Percentiles rank a stretch among this genome's conserved stretches.
Conservation (phyloP, 768 basidiomycete genomes). For the Lepiota venenata region DNA sequence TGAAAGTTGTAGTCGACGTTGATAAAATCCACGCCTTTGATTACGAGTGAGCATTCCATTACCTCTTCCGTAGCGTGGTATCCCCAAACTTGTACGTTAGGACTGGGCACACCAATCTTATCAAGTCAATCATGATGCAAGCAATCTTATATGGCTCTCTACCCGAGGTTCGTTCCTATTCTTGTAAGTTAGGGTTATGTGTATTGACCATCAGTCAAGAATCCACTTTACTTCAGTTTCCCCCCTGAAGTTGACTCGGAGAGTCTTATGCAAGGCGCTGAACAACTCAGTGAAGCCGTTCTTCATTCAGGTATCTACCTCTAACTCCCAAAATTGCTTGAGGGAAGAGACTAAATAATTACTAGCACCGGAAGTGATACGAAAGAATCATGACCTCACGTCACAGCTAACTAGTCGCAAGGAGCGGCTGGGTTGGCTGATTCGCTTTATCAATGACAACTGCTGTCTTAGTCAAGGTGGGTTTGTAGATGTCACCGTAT, state of each 20-base stretch:
- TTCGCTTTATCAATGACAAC: conserved; percentile 89
- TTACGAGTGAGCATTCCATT: conserved; percentile 48
- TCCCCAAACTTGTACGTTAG: conserved; percentile 25
- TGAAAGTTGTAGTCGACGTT: conserved; percentile 60
- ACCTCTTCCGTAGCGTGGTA: conserved; percentile 2
- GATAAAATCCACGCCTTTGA: conserved; percentile 61
- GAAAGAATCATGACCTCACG: conserved; percentile 75
- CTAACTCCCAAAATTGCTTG: not conserved
- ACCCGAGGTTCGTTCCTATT: conserved; percentile 43
- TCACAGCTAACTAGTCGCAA: conserved; percentile 74
- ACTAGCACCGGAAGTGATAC: conserved; percentile 63
- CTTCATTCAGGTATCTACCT: conserved; percentile 61
- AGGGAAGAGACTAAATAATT: not conserved
- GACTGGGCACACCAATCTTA: conserved; percentile 60
- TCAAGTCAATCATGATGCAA: conserved; percentile 80
- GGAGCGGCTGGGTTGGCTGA: conserved; percentile 78
- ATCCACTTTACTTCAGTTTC: conserved; percentile 78
- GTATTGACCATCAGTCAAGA: conserved; percentile 33
- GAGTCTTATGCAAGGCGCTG: conserved; percentile 75
- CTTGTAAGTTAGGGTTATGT: not conserved
- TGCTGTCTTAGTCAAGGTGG: conserved; percentile 70
- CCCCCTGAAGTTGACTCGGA: conserved; percentile 79
- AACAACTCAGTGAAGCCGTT: conserved; percentile 68
- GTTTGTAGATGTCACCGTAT: conserved; percentile 9
- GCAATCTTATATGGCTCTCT: conserved; percentile 76